Evolutionary conservation across 2,329 filamentous ascomycete genomes (phyloP), one percentile per base, ranked within the genome.

Genomic region (Colletotrichum plurivorum): DNA sequence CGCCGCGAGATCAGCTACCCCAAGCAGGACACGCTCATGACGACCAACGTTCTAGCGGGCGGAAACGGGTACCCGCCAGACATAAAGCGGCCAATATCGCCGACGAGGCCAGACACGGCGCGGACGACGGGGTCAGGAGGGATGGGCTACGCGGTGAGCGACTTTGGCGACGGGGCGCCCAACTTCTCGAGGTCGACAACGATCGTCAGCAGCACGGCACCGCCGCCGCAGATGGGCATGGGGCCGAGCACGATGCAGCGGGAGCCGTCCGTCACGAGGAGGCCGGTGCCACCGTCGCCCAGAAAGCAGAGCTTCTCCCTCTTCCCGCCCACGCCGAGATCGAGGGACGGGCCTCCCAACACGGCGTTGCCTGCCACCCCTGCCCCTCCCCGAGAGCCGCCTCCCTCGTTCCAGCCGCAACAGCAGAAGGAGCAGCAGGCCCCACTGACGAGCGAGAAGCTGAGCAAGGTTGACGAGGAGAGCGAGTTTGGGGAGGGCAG

Each of bases 61-160:
- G 46, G 15, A 52, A 69, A 71, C 43, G 73, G 72, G 27, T 77
- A 73, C 27, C 71, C 69, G 8, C 66, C 41, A 27, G 77, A 78
- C 36, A 31, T 76, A 39, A 78, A 79, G 41, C 41, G 25, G 4
- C 22, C 63, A 10, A 31, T 43, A 31, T 70, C 67, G 12, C 67
- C 62, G 31, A 54, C 53, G 27, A 46, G 64, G 22, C 64, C 67
- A 57, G 71, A 73, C 48, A 70, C 72, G 39, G 65, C 72, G n/a
- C 59, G 58, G 2, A 61, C 69, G 8, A 57, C 61, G 9, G 69
- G 39, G 3, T 55, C 64, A 6, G 56, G 45, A 16, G 55, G 27
- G 7, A 66, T 52, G 53, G 61, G 69, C 8, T 70, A 67, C 27
- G 63, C 67, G 0, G 25, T 67, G 20, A 54, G 46, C 15, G n/a